A percentile compares a stretch with the other conserved stretches of the same genome.
These are phyloP conservation scores for Botryotinia convoluta DNA, from an alignment of 2,329 filamentous ascomycete genomes.

Conservation along the genomic window DNA sequence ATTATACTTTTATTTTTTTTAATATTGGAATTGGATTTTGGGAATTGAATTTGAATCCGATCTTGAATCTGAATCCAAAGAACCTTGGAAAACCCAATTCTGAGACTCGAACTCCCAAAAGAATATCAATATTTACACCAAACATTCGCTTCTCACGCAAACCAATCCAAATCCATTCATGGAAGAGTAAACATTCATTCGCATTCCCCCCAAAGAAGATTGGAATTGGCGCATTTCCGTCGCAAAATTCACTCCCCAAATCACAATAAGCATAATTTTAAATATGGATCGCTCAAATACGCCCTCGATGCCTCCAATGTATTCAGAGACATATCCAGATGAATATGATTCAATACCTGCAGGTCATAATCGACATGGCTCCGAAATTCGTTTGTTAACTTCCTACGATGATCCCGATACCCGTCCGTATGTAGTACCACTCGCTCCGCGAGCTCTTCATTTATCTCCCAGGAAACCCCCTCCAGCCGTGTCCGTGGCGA, in stretches of 20 bases:
- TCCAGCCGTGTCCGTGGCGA: conserved; percentile 38
- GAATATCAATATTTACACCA: not conserved
- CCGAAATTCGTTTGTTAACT: conserved; percentile 60
- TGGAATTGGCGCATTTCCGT: conserved; percentile 18
- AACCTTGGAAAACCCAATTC: not conserved
- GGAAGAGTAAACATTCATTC: conserved; percentile 11
- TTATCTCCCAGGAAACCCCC: conserved; percentile 29
- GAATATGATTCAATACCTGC: conserved; percentile 46
- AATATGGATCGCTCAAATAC: conserved; percentile 45
- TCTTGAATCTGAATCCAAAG: not conserved
- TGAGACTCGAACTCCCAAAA: not conserved
- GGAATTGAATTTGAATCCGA: not conserved
- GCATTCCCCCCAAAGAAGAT: conserved; percentile 9
- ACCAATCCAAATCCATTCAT: conserved; percentile 8
- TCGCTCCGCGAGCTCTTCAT: conserved; percentile 28
- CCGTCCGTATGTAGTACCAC: conserved; percentile 53
- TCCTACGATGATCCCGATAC: conserved; percentile 56
- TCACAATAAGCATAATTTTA: conserved; percentile 11
- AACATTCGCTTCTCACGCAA: not conserved
- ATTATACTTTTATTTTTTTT: not conserved
- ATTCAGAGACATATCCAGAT: conserved; percentile 54
- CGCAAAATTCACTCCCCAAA: conserved; percentile 25
- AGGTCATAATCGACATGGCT: conserved; percentile 45
- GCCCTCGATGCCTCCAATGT: conserved; percentile 55
- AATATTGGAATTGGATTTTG: not conserved